Evolutionary conservation across 208 protist genomes (phyloP).

Genomic region (Herpetomonas muscarum): DNA sequence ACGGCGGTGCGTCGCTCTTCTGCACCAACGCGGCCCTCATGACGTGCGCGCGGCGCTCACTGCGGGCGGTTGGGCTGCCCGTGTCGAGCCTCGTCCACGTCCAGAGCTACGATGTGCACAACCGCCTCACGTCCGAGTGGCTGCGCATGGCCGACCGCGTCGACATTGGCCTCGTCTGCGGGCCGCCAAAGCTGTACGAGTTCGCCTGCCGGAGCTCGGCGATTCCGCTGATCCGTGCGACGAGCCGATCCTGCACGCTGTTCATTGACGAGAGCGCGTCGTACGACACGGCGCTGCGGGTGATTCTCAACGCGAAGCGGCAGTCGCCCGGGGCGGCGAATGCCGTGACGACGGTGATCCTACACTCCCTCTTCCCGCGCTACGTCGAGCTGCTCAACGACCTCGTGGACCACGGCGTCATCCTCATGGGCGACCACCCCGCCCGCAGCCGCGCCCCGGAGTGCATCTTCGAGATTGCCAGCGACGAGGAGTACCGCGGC

Average conservation of each 20-base stretch:
- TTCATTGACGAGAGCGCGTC: slow-evolving; percentile 55
- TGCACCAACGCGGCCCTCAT: slow-evolving; percentile 41
- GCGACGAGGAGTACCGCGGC: slow-evolving; percentile 45
- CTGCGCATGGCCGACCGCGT: slow-evolving; percentile 34
- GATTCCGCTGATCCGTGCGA: slow-evolving; percentile 49
- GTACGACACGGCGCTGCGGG: slow-evolving; percentile 38
- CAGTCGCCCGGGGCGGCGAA: slow-evolving; percentile 42
- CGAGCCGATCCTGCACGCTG: slow-evolving; percentile 39
- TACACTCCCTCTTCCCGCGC: slow-evolving; percentile 40
- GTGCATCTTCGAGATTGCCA: slow-evolving; percentile 33
- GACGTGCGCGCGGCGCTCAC: slow-evolving; percentile 20
- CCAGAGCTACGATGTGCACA: slow-evolving; percentile 28
- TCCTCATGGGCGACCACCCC: slow-evolving; percentile 34
- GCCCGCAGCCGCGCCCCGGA: slow-evolving; percentile 31
- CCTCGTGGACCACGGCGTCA: slow-evolving; percentile 22
- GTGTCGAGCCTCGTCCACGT: slow-evolving; percentile 35
- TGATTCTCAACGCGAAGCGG: slow-evolving; percentile 53
- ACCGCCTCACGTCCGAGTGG: slow-evolving; percentile 33
- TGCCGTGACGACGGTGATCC: slow-evolving; percentile 38
- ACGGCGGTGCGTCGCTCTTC: slow-evolving; percentile 36
- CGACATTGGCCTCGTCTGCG: slow-evolving; percentile 53
- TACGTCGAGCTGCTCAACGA: slow-evolving; percentile 46
- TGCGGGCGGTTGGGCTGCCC: slow-evolving; percentile 30
- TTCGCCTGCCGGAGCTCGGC: slow-evolving; percentile 30
- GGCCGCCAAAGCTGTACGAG: slow-evolving; percentile 41